phyloP scores from a whole-genome alignment of 495 filamentous ascomycete genomes.

The Neurospora discreta region DNA sequence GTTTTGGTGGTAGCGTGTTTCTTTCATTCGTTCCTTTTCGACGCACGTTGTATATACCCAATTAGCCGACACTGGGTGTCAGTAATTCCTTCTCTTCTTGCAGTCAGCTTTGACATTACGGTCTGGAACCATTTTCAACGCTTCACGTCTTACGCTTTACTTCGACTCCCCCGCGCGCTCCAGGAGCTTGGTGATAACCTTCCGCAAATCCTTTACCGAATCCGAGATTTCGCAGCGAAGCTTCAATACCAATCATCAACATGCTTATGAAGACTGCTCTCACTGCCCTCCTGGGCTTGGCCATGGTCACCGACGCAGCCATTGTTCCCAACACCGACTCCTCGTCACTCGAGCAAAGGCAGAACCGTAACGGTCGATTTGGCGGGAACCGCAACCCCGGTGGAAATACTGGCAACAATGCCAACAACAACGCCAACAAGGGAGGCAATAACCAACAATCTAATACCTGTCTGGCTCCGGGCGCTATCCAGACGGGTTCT shows the following conservation, averaged over 20 bases:
- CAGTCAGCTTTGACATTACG: constrained; percentile 20
- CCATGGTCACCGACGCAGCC: constrained; percentile 29
- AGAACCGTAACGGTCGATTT: constrained; percentile 6
- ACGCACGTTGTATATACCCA: constrained; percentile 25
- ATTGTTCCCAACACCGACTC: constrained; percentile 22
- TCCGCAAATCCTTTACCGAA: constrained; percentile 2
- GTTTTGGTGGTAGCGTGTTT: constrained; percentile 37
- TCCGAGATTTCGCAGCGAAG: not conserved
- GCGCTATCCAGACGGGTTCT: constrained; percentile 41
- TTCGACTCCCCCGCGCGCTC: constrained; percentile 7
- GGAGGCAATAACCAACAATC: constrained; percentile 14
- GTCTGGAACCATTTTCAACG: constrained; percentile 37
- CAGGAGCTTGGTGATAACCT: constrained; percentile 7
- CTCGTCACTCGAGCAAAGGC: constrained; percentile 7
- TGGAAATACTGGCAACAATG: constrained; percentile 6
- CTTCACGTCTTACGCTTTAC: constrained; percentile 11
- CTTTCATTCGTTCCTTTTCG: constrained; percentile 40
- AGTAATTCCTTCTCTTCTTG: constrained; percentile 32
- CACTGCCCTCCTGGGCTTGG: constrained; percentile 31
- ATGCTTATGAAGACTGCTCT: constrained; percentile 38
- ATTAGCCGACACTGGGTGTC: constrained; percentile 29
- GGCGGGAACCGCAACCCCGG: constrained; percentile 8
- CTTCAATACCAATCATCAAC: constrained; percentile 12
- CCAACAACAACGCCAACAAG: constrained; percentile 10
- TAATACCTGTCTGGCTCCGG: constrained; percentile 27